phyloP scores from a whole-genome alignment of 306 rosid genomes.

The Rosa chinensis region DNA sequence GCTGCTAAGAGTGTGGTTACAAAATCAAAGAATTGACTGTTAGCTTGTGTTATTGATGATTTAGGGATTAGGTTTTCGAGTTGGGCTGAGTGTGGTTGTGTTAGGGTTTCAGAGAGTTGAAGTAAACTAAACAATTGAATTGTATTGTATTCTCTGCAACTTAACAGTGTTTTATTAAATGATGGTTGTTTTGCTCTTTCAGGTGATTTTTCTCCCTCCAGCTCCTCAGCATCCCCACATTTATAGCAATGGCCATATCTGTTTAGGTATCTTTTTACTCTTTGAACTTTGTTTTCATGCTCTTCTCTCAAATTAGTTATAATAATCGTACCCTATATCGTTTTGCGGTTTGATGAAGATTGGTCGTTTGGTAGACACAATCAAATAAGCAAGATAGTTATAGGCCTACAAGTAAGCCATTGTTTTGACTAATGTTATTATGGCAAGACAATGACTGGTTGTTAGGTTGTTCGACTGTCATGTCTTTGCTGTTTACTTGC shows the following conservation, averaged over 20 bases:
- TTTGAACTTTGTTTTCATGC: neutral
- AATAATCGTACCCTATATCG: neutral
- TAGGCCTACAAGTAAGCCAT: neutral
- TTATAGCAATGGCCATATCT: constrained; percentile 97
- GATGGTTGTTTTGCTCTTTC: neutral
- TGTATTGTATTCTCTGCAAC: neutral
- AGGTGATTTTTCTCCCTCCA: constrained; percentile 87
- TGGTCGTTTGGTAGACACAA: neutral
- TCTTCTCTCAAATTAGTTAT: neutral
- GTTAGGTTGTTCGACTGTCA: constrained; percentile 7
- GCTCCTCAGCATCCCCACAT: constrained; percentile 98
- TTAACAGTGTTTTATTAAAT: neutral
- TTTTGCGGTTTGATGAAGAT: neutral
- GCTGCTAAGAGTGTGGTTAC: neutral
- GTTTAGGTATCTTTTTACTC: constrained; percentile 60
- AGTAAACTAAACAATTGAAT: neutral
- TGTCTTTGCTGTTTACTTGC: constrained; percentile 3
- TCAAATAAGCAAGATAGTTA: neutral
- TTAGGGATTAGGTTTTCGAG: neutral
- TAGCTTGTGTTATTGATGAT: neutral
- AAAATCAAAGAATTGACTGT: neutral
- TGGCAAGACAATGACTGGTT: constrained; percentile 6
- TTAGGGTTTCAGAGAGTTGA: neutral
- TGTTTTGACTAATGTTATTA: neutral
- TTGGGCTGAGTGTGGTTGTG: neutral